Base-by-base conservation (phyloP, 371 early-diverging fungal genomes). In the Mucor sp. region DNA sequence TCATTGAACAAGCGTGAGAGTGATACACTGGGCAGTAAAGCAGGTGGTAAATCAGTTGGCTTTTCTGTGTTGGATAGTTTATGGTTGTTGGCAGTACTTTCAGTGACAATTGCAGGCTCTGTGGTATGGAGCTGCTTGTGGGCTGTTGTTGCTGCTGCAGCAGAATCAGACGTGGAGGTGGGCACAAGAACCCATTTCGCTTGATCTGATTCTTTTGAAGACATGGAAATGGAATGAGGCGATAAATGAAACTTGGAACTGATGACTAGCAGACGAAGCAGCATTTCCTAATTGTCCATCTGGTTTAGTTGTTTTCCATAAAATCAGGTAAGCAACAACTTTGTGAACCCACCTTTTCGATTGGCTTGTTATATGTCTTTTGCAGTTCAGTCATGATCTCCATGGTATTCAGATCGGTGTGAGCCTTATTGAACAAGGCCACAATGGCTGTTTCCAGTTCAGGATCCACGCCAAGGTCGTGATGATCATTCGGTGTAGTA, bases 191-290 rank as follows among this genome's bases (percentile, higher is more conserved):
- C 53, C 72, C 72, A 72, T 58, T 58, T 57, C 3, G 35, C 65
- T 27, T 6, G 27, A 60, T 72, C 72, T 3, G 72, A 65, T 23
- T 68, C 58, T 47, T 63, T 65, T n/a, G 53, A 60, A 15, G 72
- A 64, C 39, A 64, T 63, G 35, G 58, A 33, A 25, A 67, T 50
- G 8, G 68, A 61, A 23, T 32, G 32, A 6, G 65, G 58, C n/a
- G 53, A 57, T 57, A 79, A 23, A 27, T 65, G 70, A 30, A 76
- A 76, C 14, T 48, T 59, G 14, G 65, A 48, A 63, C 68, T 68
- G 19, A 74, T 19, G 4, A 77, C 73, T 12, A 79, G 64, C 27
- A 71, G 60, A 58, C 74, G 71, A 14, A 79, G 25, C 1, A 79
- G 15, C 14, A 50, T 53, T 39, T 70, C 65, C 71, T 74, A 8